phyloP scores from a whole-genome alignment of 805 yeast species.

The Candida oleophila region DNA sequence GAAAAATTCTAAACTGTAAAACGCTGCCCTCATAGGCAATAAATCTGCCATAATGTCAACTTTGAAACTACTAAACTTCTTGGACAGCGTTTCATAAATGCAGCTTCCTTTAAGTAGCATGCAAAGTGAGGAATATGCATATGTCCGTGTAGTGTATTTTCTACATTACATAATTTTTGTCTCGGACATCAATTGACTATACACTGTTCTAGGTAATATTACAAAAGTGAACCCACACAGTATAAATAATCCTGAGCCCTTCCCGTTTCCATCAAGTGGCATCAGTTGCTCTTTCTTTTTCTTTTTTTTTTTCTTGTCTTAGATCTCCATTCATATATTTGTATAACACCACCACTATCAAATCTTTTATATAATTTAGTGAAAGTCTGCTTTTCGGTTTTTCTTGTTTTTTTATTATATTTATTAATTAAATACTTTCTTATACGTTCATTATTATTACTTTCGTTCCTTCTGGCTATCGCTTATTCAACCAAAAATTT shows the following conservation, averaged over 20 bases:
- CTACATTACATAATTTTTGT: background rate
- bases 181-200: background rate
- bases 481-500: background rate
- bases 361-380: no score
- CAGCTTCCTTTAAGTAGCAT: background rate
- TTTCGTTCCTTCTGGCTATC: background rate
- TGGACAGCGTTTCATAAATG: background rate
- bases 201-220: background rate
- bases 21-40: background rate
- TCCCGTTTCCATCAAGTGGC: background rate
- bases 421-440: no score
- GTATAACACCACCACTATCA: no score
- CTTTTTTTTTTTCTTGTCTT: background rate
- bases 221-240: background rate
- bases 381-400: no score
- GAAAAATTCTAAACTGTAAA: background rate
- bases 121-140: background rate
- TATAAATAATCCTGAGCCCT: background rate
- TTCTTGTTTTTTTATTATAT: no score
- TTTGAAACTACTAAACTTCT: background rate
- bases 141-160: background rate
- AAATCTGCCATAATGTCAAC: background rate
- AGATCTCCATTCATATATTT: background rate
- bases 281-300: background rate
- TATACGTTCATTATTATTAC: no score